Evolutionary conservation across 257 asterid genomes (phyloP).

Genomic region (Buddleja alternifolia): DNA sequence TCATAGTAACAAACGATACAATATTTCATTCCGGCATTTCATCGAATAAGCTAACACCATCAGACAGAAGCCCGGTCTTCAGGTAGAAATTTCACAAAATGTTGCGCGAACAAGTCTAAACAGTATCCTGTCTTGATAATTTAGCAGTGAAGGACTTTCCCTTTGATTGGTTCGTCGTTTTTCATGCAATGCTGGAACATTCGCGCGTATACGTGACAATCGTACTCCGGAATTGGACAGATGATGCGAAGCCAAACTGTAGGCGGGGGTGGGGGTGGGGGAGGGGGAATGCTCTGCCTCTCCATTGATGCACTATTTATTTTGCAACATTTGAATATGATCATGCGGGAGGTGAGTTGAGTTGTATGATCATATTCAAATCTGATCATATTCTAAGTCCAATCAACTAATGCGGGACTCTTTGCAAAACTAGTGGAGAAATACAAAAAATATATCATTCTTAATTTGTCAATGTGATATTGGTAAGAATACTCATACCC

Average conservation of each 20-base stretch:
- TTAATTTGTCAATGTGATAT: too few relatives aligned
- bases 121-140: constrained; percentile 51
- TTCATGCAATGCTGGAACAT: constrained; percentile 47
- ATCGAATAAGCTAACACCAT: constrained; percentile 47
- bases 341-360: too few relatives aligned
- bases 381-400: too few relatives aligned
- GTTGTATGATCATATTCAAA: too few relatives aligned
- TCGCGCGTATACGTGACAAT: constrained; percentile 48
- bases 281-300: constrained; percentile 21
- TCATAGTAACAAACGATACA: constrained; percentile 58
- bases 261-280: constrained; percentile 10
- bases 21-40: constrained; percentile 55
- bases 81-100: constrained; percentile 53
- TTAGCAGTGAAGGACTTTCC: constrained; percentile 45
- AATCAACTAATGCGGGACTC: too few relatives aligned
- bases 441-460: too few relatives aligned
- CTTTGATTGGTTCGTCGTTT: constrained; percentile 37
- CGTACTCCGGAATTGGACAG: constrained; percentile 35
- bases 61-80: constrained; percentile 39
- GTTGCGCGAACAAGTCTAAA: constrained; percentile 72
- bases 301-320: constrained; percentile 40
- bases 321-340: constrained; percentile 32
- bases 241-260: constrained; percentile 27
- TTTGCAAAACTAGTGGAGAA: too few relatives aligned
- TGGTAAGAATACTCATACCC: too few relatives aligned